Base-by-base conservation (phyloP, 2,329 filamentous ascomycete species). In the Beauveria sp. region DNA sequence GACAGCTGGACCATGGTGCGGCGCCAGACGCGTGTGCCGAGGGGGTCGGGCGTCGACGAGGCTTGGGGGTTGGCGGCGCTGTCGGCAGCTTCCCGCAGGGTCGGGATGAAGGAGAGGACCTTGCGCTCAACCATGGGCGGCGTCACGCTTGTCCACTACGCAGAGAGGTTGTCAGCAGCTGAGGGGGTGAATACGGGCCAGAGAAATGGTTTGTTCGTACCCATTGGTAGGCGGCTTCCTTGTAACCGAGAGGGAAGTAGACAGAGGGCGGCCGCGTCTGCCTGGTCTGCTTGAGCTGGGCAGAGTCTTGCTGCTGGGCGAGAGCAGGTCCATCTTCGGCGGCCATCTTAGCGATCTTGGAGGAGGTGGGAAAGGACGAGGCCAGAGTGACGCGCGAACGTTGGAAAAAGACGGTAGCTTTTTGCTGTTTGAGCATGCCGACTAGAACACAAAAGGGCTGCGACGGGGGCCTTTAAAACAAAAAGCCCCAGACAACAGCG, bases 171-270 rank as follows among this genome's bases (percentile, higher is more conserved):
- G 43, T 54, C 26, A 53, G 58, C 49, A 30, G 24, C 18, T 9
- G 53, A 64, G 63, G 34, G 30, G 26, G 28, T 42, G 22, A 28
- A 24, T 12, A 14, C 14, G 9, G 16, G 28, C 28, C n/a, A 28
- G 49, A 10, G 28, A 12, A 5, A 20, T 18, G 24, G 16, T 24
- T 18, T 20, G 3, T 45, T 43, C 24, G 65, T 75, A 91, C 89
- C 91, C 95, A 98, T 81, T 98, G 93, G 67, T 84, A 88, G 65
- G 91, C 91, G 18, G 91, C 93, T 62, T 96, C 92, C 70, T 93
- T 95, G 77, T 96, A 96, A 55, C 92, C 88, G 24, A 98, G 77
- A 2, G 95, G 93, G 67, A 99, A 98, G 73, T 83, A 87, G 1
- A 70, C 70, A 43, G 73, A 71, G 1, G 68, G 62, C 1, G 69